Evolutionary conservation across 371 early-diverging fungal species (phyloP).

Genomic region (Mortierella sp.): DNA sequence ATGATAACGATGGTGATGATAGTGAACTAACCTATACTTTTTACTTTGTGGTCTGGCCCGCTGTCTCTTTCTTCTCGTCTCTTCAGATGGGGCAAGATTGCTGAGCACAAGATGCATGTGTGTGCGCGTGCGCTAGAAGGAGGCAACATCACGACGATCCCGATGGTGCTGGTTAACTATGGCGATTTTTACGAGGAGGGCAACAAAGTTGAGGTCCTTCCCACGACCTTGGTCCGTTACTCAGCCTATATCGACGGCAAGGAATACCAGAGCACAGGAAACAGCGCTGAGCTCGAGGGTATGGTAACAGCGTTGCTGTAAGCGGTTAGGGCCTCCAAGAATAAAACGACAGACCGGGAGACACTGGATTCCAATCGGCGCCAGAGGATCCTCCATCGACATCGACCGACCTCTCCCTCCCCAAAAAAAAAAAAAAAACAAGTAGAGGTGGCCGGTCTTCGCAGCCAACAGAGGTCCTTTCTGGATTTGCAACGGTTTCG

Average conservation of each 20-base stretch:
- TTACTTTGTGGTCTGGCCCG: neutral
- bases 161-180: slow-evolving; percentile 48
- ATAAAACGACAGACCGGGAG: slow-evolving; percentile 28
- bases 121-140: slow-evolving; percentile 41
- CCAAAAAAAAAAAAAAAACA: slow-evolving; percentile 11
- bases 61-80: neutral
- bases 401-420: neutral
- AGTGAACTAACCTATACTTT: too few relatives aligned
- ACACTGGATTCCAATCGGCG: too few relatives aligned
- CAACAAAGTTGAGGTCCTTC: slow-evolving; percentile 38
- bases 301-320: slow-evolving; percentile 36
- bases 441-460: neutral
- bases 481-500: too few relatives aligned
- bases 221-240: slow-evolving; percentile 41
- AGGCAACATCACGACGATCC: slow-evolving; percentile 48
- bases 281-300: slow-evolving; percentile 52
- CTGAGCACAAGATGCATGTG: slow-evolving; percentile 52
- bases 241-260: slow-evolving; percentile 32
- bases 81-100: slow-evolving; percentile 44
- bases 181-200: slow-evolving; percentile 48
- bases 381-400: neutral
- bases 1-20: too few relatives aligned
- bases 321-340: too few relatives aligned
- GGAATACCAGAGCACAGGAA: slow-evolving; percentile 24
- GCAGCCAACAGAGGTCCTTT: too few relatives aligned